Percentiles rank a stretch among this genome's conserved stretches.
Evolutionary conservation across 768 basidiomycete species (phyloP).

Genomic region (Rhizopogon vesiculosus): DNA sequence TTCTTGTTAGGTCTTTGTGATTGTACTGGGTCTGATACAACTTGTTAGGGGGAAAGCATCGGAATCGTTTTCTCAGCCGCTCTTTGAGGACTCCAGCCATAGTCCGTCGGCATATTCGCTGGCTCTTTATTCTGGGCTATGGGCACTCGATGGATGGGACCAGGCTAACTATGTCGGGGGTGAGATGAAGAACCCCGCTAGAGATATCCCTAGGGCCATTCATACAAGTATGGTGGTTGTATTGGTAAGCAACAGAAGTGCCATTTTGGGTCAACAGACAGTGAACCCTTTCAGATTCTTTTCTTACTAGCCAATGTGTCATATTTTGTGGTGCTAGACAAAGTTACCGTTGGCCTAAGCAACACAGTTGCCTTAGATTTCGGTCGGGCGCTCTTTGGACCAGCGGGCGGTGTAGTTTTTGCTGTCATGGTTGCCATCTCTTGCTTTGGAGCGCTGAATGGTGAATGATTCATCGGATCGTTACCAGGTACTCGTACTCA

Average conservation of each 20-base stretch:
- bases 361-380: constrained; percentile 93
- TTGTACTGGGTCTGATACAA: constrained; percentile 74
- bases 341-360: constrained; percentile 66
- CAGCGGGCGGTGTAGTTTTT: constrained; percentile 82
- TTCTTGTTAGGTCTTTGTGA: constrained; percentile 56
- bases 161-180: constrained; percentile 89
- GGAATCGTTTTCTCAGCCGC: constrained; percentile 56
- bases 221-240: constrained; percentile 89
- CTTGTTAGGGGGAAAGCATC: constrained; percentile 68
- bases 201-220: constrained; percentile 84
- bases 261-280: constrained; percentile 3
- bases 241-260: constrained; percentile 40
- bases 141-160: constrained; percentile 98
- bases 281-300: constrained; percentile 42
- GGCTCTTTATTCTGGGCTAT: constrained; percentile 92
- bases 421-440: constrained; percentile 91
- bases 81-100: constrained; percentile 69
- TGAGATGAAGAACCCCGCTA: constrained; percentile 77
- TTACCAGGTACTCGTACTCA: constrained; percentile 4
- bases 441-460: constrained; percentile 93
- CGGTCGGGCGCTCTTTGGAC: constrained; percentile 81
- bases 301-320: constrained; percentile 83
- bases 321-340: constrained; percentile 92
- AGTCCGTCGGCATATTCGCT: constrained; percentile 86
- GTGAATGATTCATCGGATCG: constrained; percentile 30